Evolutionary conservation across 306 rosid species (phyloP).

Genomic region (Cucumis hystrix): DNA sequence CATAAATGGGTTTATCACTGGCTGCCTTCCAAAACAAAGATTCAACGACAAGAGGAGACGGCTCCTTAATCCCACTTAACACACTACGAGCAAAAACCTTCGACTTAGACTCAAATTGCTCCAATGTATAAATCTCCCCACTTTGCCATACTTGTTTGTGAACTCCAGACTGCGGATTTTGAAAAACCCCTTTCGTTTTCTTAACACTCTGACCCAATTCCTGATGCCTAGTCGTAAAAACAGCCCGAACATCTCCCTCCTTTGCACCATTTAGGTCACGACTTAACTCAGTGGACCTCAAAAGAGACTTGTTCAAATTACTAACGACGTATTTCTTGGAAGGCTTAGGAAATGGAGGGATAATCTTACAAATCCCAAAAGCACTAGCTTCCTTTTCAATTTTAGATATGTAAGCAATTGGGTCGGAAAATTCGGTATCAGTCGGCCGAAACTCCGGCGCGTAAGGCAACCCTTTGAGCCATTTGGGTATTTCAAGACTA

Average conservation of each 20-base stretch:
- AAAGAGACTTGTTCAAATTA: constrained; percentile 75
- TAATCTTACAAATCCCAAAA: constrained; percentile 87
- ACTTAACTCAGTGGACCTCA: constrained; percentile 54
- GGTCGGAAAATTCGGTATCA: constrained; percentile 90
- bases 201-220: constrained; percentile 66
- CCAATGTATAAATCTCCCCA: constrained; percentile 80
- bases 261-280: constrained; percentile 24
- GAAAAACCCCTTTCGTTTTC: constrained; percentile 48
- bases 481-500: constrained; percentile 67
- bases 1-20: constrained; percentile 76
- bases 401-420: constrained; percentile 91
- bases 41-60: constrained; percentile 63
- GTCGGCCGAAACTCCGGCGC: constrained; percentile 97
- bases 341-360: constrained; percentile 91
- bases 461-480: constrained; percentile 77
- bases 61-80: constrained; percentile 56
- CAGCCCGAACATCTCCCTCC: constrained; percentile 51
- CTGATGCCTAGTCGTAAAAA: constrained; percentile 92
- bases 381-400: constrained; percentile 88
- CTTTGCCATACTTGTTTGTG: constrained; percentile 98
- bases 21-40: constrained; percentile 94
- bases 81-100: constrained; percentile 49
- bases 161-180: constrained; percentile 30
- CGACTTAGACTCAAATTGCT: constrained; percentile 86
- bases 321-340: constrained; percentile 62